Evolutionary conservation across 306 rosid genomes (phyloP).

Genomic region (Trifolium repens): DNA sequence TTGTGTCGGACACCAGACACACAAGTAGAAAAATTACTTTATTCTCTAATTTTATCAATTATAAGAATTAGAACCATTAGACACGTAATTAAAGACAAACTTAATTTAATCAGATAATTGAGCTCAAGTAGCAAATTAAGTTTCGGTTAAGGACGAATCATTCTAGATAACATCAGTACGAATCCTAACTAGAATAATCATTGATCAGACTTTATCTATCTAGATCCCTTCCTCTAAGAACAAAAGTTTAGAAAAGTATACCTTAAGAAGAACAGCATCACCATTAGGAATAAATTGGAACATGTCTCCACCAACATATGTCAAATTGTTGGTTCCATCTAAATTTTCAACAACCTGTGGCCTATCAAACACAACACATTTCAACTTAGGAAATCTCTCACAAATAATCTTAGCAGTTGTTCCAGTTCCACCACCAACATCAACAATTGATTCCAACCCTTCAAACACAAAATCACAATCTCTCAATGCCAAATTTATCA

Average conservation of each 20-base stretch:
- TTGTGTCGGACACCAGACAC: too few species aligned
- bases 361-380: background rate
- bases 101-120: too few species aligned
- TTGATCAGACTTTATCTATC: too few species aligned
- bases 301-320: slow-evolving; percentile 21
- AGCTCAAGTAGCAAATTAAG: too few species aligned
- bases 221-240: too few species aligned
- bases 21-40: too few species aligned
- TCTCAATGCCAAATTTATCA: background rate
- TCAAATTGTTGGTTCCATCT: background rate
- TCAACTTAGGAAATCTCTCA: slow-evolving; percentile 1
- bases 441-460: background rate
- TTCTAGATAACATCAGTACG: too few species aligned
- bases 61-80: too few species aligned
- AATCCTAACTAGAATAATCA: too few species aligned
- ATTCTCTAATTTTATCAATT: too few species aligned
- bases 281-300: slow-evolving; percentile 1
- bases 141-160: too few species aligned
- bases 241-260: background rate
- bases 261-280: slow-evolving; percentile 22
- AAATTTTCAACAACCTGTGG: background rate
- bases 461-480: slow-evolving; percentile 12
- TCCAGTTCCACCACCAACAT: slow-evolving; percentile 20
- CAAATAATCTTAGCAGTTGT: background rate
- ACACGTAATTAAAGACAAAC: too few species aligned